phyloP scores from a whole-genome alignment of 75 land plant species.

The Isoetes taiwanensis region DNA sequence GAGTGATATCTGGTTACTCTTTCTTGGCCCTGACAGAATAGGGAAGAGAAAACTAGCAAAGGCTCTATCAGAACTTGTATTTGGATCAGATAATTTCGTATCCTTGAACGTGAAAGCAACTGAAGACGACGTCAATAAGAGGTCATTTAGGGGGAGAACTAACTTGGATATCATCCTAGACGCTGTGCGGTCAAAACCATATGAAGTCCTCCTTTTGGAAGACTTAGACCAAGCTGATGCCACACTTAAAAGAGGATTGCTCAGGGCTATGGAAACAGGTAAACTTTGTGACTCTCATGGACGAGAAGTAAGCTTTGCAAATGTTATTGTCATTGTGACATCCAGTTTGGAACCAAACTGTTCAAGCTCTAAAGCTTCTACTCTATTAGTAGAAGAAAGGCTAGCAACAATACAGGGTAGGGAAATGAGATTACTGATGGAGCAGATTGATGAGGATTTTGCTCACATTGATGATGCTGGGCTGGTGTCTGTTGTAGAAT shows the following conservation, averaged over 20 bases:
- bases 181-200: constrained; percentile 57
- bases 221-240: constrained; percentile 68
- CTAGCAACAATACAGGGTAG: no score
- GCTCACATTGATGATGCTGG: no score
- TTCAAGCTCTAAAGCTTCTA: no score
- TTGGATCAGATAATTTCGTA: constrained; percentile 27
- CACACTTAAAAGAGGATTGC: constrained; percentile 29
- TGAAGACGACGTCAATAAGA: constrained; percentile 6
- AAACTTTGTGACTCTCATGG: constrained; percentile 67
- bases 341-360: constrained; percentile 30
- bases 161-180: constrained; percentile 51
- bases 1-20: constrained; percentile 68
- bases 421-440: no score
- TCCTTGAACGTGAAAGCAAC: constrained; percentile 26
- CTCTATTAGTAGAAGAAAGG: no score
- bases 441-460: no score
- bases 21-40: constrained; percentile 59
- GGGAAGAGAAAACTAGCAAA: constrained; percentile 66
- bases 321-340: constrained; percentile 58
- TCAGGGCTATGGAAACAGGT: constrained; percentile 64
- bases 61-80: constrained; percentile 49
- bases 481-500: no score
- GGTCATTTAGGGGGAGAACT: constrained; percentile 48
- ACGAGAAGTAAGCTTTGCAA: constrained; percentile 57
- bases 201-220: constrained; percentile 53